Base-by-base conservation (phyloP, 2,329 filamentous ascomycete genomes). In the Hypoxylon sp. region DNA sequence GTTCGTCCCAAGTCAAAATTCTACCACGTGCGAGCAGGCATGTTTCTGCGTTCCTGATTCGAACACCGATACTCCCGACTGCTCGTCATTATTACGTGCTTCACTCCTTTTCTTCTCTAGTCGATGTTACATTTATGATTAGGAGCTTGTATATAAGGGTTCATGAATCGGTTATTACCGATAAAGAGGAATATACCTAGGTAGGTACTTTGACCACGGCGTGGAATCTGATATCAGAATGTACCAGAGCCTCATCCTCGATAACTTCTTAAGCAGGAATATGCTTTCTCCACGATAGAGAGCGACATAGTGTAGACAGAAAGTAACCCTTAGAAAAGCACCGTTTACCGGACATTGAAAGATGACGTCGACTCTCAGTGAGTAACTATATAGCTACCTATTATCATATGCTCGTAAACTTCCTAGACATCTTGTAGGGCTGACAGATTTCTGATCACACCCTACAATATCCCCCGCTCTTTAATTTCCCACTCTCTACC, bases 11-110 rank as follows among this genome's bases (percentile, higher is more conserved):
- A 46, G 19, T 23, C 17, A 30, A 59, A 50, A 55, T 56, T 28
- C 11, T 48, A 65, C 62, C 65, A 68, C 61, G 65, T 65, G 62
- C 51, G 43, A 62, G 36, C 62, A 62, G 32, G 58, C 57, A 65
- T 65, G 28, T 36, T 56, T 66, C 61, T 49, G 55, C 41, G 49
- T 52, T 50, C 5, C 52, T 57, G 38, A 30, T 56, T 41, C 55
- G 38, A 52, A 46, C 11, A 17, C 41, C 6, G 23, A 60, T 36
- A 45, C 46, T 56, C 17, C 56, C 48, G 50, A 46, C 57, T 61
- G 52, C 25, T 25, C 52, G 41, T 65, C 55, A 64, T 62, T 23
- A 30, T 45, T 38, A 28, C 48, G 56, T 49, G 36, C 57, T 23
- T 50, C 25, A 21, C 30, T 19, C 7, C 19, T 51, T 50, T 59